Evolutionary conservation across 1,284 basidiomycete species (phyloP), one percentile per base, ranked within the genome.

Genomic region (Boletellus dicymbophilus): DNA sequence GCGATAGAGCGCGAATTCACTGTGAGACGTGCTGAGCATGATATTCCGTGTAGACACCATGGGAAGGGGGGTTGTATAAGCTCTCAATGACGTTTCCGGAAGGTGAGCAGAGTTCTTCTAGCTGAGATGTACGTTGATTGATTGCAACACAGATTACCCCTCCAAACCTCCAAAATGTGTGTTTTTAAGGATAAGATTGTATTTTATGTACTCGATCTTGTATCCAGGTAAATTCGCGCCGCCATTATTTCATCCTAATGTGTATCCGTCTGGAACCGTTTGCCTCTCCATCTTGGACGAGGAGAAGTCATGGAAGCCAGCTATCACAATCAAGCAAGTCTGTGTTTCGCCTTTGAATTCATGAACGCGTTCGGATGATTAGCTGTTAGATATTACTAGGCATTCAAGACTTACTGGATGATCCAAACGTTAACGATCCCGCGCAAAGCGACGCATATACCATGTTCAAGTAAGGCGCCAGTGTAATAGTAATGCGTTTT

Each of bases 281-380:
- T 99, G 97, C 69, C 79, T 99, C 21, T 98, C 95, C 15, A 99
- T 99, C 66, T 74, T 99, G 34, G 96, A 99, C 67, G 97, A 99
- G 69, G 97, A 99, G 72, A 99, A 99, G 72, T 89, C 88, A 6
- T 99, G 97, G 97, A 98, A 98, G 70, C 95, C 97, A 11, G 91
- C 95, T 2, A 98, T 99, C 62, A 99, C 95, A 3, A 94, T 99
- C 73, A 99, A 99, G 71, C 95, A 98, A 81, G 95, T 92, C 34
- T 39, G 80, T 65, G 11, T 31, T 38, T 34, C 2, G 18, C 21
- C 37, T 46, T 31, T 47, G 11, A 38, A 43, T 45, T 6, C n/a
- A 50, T 30, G 22, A 26, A 25, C 23, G 44, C 25, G 21, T 28
- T 42, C 38, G 16, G 27, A 45, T 42, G 27, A 36, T 26, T 42